These are phyloP conservation scores for Pichia sp. DNA, from an alignment of 1,139 yeast genomes.

Conservation along the genomic window DNA sequence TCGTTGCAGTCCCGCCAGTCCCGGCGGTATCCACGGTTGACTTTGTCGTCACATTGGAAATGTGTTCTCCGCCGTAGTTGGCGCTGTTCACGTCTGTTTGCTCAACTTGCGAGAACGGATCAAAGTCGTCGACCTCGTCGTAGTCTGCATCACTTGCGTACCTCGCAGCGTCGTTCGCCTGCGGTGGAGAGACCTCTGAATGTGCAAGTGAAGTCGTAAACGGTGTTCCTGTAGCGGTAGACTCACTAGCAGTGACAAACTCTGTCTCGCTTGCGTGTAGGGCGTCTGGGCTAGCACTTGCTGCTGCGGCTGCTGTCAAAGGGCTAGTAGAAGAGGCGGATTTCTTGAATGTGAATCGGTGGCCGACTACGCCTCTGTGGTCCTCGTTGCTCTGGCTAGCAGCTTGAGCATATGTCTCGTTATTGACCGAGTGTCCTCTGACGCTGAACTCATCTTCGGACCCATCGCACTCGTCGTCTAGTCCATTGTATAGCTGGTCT, in stretches of 20 bases:
- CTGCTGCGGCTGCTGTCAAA: neutral
- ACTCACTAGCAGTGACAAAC: neutral
- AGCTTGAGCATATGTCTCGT: too few relatives aligned
- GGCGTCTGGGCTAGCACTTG: neutral
- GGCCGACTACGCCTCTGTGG: neutral
- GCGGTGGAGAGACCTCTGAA: neutral
- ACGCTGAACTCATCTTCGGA: neutral
- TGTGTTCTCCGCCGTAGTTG: neutral
- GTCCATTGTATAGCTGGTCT: slow-evolving; percentile 29
- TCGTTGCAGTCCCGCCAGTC: slow-evolving; percentile 2
- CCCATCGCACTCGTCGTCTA: slow-evolving; percentile 21
- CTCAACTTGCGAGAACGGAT: slow-evolving; percentile 4
- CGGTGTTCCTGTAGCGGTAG: neutral
- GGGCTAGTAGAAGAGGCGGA: neutral
- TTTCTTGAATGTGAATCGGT: neutral
- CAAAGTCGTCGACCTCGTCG: slow-evolving; percentile 3
- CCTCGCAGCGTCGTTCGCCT: neutral
- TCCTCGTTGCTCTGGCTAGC: neutral
- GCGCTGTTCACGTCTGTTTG: neutral
- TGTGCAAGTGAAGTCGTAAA: neutral
- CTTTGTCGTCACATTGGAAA: neutral
- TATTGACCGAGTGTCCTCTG: too few relatives aligned
- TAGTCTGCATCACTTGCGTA: neutral
- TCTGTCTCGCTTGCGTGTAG: neutral
- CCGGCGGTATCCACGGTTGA: slow-evolving; percentile 2